phyloP scores from a whole-genome alignment of 108 stramenopile genomes.

The Craspedostauros australis region DNA sequence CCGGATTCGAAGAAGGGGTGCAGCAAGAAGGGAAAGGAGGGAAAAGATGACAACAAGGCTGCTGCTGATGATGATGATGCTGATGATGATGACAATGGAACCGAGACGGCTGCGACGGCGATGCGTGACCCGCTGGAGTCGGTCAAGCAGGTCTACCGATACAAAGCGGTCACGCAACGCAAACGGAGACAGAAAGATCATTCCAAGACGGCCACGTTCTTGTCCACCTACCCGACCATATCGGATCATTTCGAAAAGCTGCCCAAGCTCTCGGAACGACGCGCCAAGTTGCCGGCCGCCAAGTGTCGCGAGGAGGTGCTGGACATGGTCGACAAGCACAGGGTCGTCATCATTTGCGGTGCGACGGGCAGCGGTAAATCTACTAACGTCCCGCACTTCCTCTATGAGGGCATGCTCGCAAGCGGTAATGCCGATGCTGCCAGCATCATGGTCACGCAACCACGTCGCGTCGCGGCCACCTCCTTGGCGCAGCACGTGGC shows the following conservation, averaged over 20 bases:
- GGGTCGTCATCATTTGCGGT: constrained; percentile 61
- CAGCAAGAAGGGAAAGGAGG: neutral
- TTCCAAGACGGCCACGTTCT: neutral
- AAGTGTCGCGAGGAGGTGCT: constrained; percentile 33
- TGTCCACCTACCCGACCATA: constrained; percentile 1
- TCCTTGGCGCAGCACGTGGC: constrained; percentile 89
- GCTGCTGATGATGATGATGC: constrained; percentile 8
- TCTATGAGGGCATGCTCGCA: constrained; percentile 49
- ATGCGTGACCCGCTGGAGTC: constrained; percentile 37
- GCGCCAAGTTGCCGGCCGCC: constrained; percentile 50
- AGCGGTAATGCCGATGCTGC: constrained; percentile 14
- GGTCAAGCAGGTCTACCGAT: constrained; percentile 39
- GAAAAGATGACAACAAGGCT: constrained; percentile 6
- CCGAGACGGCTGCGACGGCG: neutral
- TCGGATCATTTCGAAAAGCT: constrained; percentile 3
- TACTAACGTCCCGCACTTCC: constrained; percentile 84
- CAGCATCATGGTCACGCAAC: constrained; percentile 82
- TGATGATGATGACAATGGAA: constrained; percentile 8
- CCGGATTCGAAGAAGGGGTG: neutral
- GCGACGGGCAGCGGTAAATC: constrained; percentile 79
- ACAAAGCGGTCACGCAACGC: constrained; percentile 7
- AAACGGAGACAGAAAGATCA: constrained; percentile 1
- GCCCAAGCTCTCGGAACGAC: neutral
- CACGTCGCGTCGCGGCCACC: constrained; percentile 84
- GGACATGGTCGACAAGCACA: constrained; percentile 13